Conservation (phyloP, 257 asterid species). For the Linderniella brevidens region DNA sequence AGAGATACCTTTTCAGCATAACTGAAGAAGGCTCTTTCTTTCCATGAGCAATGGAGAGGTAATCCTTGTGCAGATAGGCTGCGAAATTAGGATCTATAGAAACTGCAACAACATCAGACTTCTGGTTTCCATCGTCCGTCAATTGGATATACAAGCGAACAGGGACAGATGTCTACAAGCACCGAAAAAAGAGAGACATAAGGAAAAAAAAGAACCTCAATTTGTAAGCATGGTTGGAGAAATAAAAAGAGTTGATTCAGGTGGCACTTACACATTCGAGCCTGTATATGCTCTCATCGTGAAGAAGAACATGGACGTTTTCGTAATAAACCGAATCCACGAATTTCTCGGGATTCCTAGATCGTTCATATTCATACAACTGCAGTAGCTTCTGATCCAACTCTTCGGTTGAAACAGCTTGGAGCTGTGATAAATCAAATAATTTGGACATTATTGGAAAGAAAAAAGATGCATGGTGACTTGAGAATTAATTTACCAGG, state of each 20-base stretch:
- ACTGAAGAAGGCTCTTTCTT: constrained; percentile 60
- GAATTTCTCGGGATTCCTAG: constrained; percentile 25
- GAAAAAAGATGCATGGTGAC: too few species aligned
- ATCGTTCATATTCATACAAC: constrained; percentile 35
- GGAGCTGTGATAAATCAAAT: constrained; percentile 27
- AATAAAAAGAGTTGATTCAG: neutral
- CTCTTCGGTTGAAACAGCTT: constrained; percentile 36
- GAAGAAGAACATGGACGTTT: constrained; percentile 34
- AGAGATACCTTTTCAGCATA: constrained; percentile 54
- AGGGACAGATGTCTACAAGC: constrained; percentile 53
- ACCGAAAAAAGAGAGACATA: constrained; percentile 9
- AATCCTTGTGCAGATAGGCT: constrained; percentile 55
- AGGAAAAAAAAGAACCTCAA: too few species aligned
- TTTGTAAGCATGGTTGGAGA: too few species aligned
- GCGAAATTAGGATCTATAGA: constrained; percentile 85
- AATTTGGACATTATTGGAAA: constrained; percentile 1
- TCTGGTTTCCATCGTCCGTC: constrained; percentile 81
- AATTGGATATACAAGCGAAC: constrained; percentile 64
- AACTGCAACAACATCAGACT: constrained; percentile 83
- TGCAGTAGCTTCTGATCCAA: constrained; percentile 36
- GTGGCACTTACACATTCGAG: constrained; percentile 50
- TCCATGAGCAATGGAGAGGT: constrained; percentile 47
- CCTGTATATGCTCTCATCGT: constrained; percentile 42
- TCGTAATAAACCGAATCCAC: constrained; percentile 38
- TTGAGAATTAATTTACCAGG: too few species aligned